Conservation (phyloP, 805 yeast genomes). For the Candida palmyrensis region DNA sequence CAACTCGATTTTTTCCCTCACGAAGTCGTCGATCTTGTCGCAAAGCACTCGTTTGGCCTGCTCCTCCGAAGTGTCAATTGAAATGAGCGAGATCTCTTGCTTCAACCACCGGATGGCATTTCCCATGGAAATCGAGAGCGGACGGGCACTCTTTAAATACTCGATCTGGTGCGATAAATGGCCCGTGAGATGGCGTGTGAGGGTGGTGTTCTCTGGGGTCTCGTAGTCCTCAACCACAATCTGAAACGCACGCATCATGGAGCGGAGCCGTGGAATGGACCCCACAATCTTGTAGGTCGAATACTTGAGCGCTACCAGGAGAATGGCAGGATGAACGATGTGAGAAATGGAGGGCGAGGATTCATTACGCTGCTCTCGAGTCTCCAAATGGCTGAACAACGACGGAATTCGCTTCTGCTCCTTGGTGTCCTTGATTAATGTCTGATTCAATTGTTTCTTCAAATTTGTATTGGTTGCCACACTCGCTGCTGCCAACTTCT, state of each 20-base stretch:
- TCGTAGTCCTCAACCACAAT: slow-evolving; percentile 71
- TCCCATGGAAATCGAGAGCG: slow-evolving; percentile 92
- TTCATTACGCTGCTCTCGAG: slow-evolving; percentile 69
- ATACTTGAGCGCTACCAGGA: slow-evolving; percentile 71
- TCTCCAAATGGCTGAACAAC: slow-evolving; percentile 73
- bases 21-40: slow-evolving; percentile 71
- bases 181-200: slow-evolving; percentile 82
- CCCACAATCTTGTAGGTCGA: slow-evolving; percentile 87
- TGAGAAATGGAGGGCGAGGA: slow-evolving; percentile 53
- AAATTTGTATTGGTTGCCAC: slow-evolving; percentile 43
- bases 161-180: slow-evolving; percentile 92
- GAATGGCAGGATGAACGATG: slow-evolving; percentile 81
- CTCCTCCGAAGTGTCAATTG: slow-evolving; percentile 63
- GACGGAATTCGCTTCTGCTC: slow-evolving; percentile 49
- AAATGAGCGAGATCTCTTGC: slow-evolving; percentile 81
- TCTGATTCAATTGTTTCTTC: slow-evolving; percentile 50
- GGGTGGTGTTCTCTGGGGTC: slow-evolving; percentile 81
- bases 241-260: slow-evolving; percentile 82
- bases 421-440: slow-evolving; percentile 37
- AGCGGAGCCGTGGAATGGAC: slow-evolving; percentile 76
- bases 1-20: slow-evolving; percentile 77
- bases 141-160: slow-evolving; percentile 83
- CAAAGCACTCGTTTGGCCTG: slow-evolving; percentile 63
- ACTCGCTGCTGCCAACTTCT: slow-evolving; percentile 31
- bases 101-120: slow-evolving; percentile 96